Evolutionary conservation across 306 rosid species (phyloP), one percentile per base, ranked within the genome.

Genomic region (Rubus parviflorus): DNA sequence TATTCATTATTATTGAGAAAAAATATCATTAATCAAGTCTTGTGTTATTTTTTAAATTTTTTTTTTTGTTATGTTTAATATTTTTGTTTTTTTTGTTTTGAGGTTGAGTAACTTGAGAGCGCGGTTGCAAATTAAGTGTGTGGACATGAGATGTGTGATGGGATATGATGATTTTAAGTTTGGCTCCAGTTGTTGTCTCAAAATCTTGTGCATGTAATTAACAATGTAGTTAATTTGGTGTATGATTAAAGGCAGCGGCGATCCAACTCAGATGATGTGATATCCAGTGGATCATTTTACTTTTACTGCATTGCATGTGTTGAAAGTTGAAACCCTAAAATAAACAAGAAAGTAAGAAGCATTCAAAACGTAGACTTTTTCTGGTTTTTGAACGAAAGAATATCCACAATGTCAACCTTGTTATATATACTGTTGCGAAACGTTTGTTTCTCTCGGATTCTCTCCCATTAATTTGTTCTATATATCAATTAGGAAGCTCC

Each of bases 121-220:
- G 77, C 68, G 45, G 68, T 2, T 42, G 56, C 49, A 35, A 58
- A 73, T 7, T 23, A 23, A 57, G 3, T 15, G 56, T 43, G 42
- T 15, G 56, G 17, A 57, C 68, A 74, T 43, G 77, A 74, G 25
- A 57, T 15, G 62, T 74, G 45, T 58, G 46, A 43, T 74, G 57
- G 68, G 30, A 17, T 60, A 43, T 30, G 69, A 61, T 61, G 69
- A 47, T 16, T 20, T 20, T 43, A 25, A 22, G 20, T 3, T 5
- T 6, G 70, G 70, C 19, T 45, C 70, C 70, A 17, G 47, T 19
- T 8, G 47, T 30, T 60, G 47, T 74, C 78, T 46, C n/a, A 25
- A 74, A 30, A 74, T 74, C 17, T 61, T 74, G 77, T 58, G 69
- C 77, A 58, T 23, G 58, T 74, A 42, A 74, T 74, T 17, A 38